These are phyloP conservation scores for Russula foetens DNA, from an alignment of 768 basidiomycete species.

Conservation along the genomic window DNA sequence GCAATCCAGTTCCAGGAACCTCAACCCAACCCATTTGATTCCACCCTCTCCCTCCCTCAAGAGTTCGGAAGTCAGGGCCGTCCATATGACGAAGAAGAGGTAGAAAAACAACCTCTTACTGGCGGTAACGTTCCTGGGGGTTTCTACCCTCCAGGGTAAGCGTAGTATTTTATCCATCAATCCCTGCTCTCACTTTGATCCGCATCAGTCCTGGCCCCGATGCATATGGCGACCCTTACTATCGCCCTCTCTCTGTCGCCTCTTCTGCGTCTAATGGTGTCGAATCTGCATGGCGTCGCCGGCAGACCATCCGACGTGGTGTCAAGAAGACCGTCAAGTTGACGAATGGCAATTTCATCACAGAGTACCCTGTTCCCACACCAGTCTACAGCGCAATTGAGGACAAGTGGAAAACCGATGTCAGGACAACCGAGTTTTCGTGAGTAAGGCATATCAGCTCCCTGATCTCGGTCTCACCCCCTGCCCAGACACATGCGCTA, in stretches of 20 bases:
- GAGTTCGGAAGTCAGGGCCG: slow-evolving; percentile 37
- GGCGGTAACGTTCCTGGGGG: slow-evolving; percentile 50
- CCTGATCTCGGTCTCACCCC: not conserved
- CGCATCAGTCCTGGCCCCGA: slow-evolving; percentile 39
- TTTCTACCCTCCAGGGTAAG: slow-evolving; percentile 71
- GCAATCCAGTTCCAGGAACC: slow-evolving; percentile 57
- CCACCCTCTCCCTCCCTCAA: slow-evolving; percentile 46
- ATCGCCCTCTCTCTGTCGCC: slow-evolving; percentile 36
- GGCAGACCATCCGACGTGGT: slow-evolving; percentile 87
- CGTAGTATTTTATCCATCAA: slow-evolving; percentile 17
- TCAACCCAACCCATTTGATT: slow-evolving; percentile 47
- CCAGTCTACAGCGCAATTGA: slow-evolving; percentile 80
- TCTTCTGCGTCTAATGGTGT: slow-evolving; percentile 31
- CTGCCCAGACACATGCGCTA: slow-evolving; percentile 77
- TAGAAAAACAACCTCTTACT: slow-evolving; percentile 73
- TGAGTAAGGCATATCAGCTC: slow-evolving; percentile 34
- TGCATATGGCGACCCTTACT: slow-evolving; percentile 60
- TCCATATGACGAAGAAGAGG: slow-evolving; percentile 55
- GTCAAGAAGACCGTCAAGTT: slow-evolving; percentile 93
- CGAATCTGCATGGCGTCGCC: slow-evolving; percentile 47
- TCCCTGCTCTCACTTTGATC: slow-evolving; percentile 2
- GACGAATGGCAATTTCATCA: slow-evolving; percentile 87
- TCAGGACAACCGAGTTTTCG: slow-evolving; percentile 86
- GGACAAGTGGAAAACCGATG: slow-evolving; percentile 53
- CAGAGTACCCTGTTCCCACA: slow-evolving; percentile 82